Base-by-base conservation (phyloP, 176 grass and related monocot genomes). In the Zoysia japonica region DNA sequence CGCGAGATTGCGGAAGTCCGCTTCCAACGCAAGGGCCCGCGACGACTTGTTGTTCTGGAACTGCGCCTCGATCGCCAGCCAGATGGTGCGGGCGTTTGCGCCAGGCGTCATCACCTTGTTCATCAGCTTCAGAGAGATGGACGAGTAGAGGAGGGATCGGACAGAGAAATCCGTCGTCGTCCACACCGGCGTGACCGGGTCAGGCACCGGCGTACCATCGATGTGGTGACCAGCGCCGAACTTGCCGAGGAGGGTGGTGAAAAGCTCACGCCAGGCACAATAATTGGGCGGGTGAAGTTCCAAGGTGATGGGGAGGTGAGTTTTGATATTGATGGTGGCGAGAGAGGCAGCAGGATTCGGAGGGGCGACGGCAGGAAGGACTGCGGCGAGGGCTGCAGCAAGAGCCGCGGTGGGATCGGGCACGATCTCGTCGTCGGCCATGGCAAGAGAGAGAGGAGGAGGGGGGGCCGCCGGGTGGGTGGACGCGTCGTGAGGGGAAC, bases 51-150 rank as follows among this genome's bases (percentile, higher is more conserved):
- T 69, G 44, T 69, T 16, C 0, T 0, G 1, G 1, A 47, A 47
- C 3, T 19, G 3, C 1, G 9, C 9, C 2, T 69, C 3, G 17
- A 47, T 45, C 7, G 4, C 10, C 0, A 0, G 0, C 67, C 10
- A 28, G 3, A 47, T 69, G 43, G 43, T 1, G 2, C 28, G 6
- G n/a, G 67, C 9, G 0, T 17, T 5, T 16, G 44, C 10, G 17
- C 7, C 1, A 0, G 4, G n/a, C 17, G 1, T 47, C 9, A 69
- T 0, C 7, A 69, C 1, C 0, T 4, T 46, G 0, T 2, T 4
- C 67, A 69, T 4, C 2, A 69, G 44, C 40, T 69, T 7, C 3
- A 5, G 0, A 1, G 4, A 69, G 17, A 69, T 2, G 3, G 67
- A 5, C 8, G 67, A 9, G 3, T 69, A 47, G 43, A 47, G 67